Evolutionary conservation across 208 protist species (phyloP).

Genomic region (Trypanosomatidae sp.): DNA sequence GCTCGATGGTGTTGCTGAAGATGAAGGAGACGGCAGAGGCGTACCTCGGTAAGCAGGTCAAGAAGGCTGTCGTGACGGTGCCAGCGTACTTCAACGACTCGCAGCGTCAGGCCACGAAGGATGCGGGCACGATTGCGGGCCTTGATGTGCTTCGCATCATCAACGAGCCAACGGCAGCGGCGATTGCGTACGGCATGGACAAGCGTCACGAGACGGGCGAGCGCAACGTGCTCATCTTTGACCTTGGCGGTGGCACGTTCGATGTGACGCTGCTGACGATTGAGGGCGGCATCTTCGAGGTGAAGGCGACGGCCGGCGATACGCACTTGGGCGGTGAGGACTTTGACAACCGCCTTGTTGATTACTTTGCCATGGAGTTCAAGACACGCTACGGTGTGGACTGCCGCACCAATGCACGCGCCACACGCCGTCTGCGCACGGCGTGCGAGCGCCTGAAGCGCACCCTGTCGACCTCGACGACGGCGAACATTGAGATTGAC

Average conservation of each 20-base stretch:
- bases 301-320: conserved; percentile 96
- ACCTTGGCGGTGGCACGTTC: conserved; percentile 98
- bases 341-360: conserved; percentile 93
- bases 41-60: conserved; percentile 83
- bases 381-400: conserved; percentile 81
- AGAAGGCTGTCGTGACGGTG: conserved; percentile 96
- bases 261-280: conserved; percentile 98
- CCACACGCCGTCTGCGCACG: conserved; percentile 34
- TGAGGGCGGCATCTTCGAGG: conserved; percentile 95
- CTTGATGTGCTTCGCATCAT: conserved; percentile 97
- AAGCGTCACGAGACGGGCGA: conserved; percentile 17
- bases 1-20: conserved; percentile 92
- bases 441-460: conserved; percentile 93
- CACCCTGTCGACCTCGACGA: conserved; percentile 85
- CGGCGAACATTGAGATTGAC: conserved; percentile 93
- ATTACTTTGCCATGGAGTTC: conserved; percentile 92
- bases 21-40: conserved; percentile 96
- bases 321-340: conserved; percentile 99
- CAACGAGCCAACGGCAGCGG: conserved; percentile 98
- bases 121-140: conserved; percentile 96
- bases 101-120: conserved; percentile 96
- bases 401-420: conserved; percentile 12
- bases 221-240: conserved; percentile 96
- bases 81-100: conserved; percentile 99
- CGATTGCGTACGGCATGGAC: conserved; percentile 95